Conservation (phyloP, 1,139 yeast species). For the Komagataea norvegica region DNA sequence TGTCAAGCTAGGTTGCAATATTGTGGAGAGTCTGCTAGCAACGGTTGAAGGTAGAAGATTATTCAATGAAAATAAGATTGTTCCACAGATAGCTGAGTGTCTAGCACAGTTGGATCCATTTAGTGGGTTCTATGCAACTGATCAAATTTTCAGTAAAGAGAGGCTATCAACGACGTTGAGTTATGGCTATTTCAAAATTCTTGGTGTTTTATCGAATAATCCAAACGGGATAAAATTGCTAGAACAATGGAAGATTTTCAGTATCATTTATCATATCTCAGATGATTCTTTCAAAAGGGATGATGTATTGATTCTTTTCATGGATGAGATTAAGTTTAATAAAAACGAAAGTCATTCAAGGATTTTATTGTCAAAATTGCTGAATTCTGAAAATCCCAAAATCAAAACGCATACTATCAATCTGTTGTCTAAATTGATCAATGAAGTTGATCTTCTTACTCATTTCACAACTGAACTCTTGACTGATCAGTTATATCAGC, state of each 20-base stretch:
- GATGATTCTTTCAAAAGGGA: constrained; percentile 52
- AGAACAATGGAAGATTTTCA: constrained; percentile 81
- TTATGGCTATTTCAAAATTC: constrained; percentile 69
- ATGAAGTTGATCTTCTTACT: constrained; percentile 23
- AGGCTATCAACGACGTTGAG: constrained; percentile 63
- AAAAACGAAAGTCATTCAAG: constrained; percentile 60
- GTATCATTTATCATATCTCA: constrained; percentile 69
- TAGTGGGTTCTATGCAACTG: constrained; percentile 68
- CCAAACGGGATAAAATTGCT: constrained; percentile 61
- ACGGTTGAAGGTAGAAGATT: constrained; percentile 64
- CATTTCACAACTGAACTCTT: constrained; percentile 42
- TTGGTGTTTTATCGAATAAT: constrained; percentile 66
- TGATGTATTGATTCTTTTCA: constrained; percentile 51
- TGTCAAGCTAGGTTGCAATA: constrained; percentile 66
- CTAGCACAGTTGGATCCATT: constrained; percentile 81
- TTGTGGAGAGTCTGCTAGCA: constrained; percentile 61
- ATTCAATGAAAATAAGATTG: constrained; percentile 61
- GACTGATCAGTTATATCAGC: constrained; percentile 69
- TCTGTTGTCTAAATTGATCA: constrained; percentile 41
- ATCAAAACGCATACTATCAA: constrained; percentile 56
- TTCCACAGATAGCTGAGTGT: constrained; percentile 85
- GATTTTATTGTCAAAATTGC: constrained; percentile 58
- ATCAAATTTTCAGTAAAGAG: constrained; percentile 63
- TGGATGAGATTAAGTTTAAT: constrained; percentile 58
- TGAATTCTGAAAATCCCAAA: constrained; percentile 50